Evolutionary conservation across 371 early-diverging fungal species (phyloP), one percentile per base, ranked within the genome.

Genomic region (Nosema muscidifuracis): DNA sequence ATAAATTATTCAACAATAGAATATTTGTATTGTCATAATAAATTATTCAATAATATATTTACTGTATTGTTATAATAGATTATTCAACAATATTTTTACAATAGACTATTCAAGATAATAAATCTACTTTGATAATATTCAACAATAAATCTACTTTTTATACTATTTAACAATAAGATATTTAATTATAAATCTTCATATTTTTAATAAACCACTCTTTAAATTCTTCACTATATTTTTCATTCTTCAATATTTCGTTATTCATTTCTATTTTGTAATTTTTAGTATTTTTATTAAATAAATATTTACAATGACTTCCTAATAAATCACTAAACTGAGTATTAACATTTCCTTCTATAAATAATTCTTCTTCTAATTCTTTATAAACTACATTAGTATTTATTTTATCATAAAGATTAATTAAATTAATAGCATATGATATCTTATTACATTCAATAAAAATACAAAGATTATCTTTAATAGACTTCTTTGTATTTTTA

Each of bases 211-310:
- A 47, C 47, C 47, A 47, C n/a, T 47, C n/a, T n/a, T 47, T 47
- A 47, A 47, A 47, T 47, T 47, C n/a, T 47, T 47, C 47, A 20
- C n/a, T 20, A 47, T 47, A 12, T n/a, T 10, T n/a, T n/a, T 47
- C 47, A 47, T 47, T 47, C n/a, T 47, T n/a, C 4, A 47, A 47
- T 10, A n/a, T 10, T 12, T 47, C 47, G 6, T n/a, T n/a, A 13
- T 6, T 40, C 18, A 42, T 38, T n/a, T 43, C 6, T n/a, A n/a
- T 13, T 10, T 20, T n/a, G 6, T 6, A 12, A 4, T 10, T 58
- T 16, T 31, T 47, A 22, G 63, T 69, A 51, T 55, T 63, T 40
- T 78, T 75, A 38, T 75, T 55, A 69, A 78, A 75, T 31, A 75
- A 64, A 65, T 67, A 75, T 28, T 26, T 26, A 20, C 72, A 65